Evolutionary conservation across 2,329 filamentous ascomycete species (phyloP).

Genomic region (Cladosporium sp.): DNA sequence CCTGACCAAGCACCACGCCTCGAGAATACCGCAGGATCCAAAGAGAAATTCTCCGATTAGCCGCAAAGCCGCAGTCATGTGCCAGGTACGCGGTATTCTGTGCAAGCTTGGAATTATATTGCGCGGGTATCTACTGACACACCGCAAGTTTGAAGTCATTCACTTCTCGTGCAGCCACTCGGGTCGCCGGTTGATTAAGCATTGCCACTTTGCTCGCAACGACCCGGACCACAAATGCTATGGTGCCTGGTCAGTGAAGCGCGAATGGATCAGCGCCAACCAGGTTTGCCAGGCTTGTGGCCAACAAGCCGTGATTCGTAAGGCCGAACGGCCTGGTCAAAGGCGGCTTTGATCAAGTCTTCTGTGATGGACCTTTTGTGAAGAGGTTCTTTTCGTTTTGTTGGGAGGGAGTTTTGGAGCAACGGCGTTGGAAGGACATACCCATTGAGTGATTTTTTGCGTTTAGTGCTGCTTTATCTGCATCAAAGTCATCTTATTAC

Average conservation of each 20-base stretch:
- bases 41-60: neutral
- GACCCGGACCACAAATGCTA: constrained; percentile 66
- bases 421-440: constrained; percentile 26
- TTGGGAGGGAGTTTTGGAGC: constrained; percentile 13
- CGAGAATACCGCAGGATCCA: neutral
- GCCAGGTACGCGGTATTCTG: constrained; percentile 5
- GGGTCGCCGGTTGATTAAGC: constrained; percentile 56
- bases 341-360: neutral
- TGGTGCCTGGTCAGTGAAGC: constrained; percentile 59
- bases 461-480: neutral
- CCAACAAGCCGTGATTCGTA: constrained; percentile 22
- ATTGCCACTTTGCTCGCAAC: constrained; percentile 73
- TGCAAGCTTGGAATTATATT: neutral
- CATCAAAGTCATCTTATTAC: neutral
- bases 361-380: neutral
- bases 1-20: neutral
- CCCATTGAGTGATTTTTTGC: constrained; percentile 27
- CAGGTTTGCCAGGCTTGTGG: constrained; percentile 47
- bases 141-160: constrained; percentile 71
- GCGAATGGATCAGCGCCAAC: constrained; percentile 55
- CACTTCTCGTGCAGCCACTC: constrained; percentile 62
- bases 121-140: constrained; percentile 30
- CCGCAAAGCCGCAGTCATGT: constrained; percentile 10
- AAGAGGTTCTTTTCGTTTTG: neutral
- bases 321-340: constrained; percentile 21